Base-by-base conservation (phyloP, 306 rosid species). In the Leucaena leucocephala region DNA sequence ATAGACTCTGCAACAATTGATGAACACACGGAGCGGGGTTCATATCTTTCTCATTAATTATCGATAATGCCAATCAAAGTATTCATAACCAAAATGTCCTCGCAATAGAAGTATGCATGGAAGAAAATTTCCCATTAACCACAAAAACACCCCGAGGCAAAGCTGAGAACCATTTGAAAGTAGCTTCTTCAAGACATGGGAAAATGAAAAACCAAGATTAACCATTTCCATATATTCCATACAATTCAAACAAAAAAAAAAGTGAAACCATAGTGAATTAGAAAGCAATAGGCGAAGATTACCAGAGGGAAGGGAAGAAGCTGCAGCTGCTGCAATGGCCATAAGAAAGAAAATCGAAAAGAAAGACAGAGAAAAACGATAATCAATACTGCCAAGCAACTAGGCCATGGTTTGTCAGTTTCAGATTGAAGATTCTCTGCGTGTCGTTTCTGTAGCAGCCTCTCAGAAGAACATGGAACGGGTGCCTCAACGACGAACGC, bases 291-390 rank as follows among this genome's bases (percentile, higher is more conserved):
- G 17, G 39, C 54, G 9, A 74, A n/a, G 36, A 50, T 81, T 86
- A 88, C 91, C 91, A 12, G 85, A 70, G 49, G 88, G 76, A n/a
- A 85, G 65, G 12, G 88, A 68, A 71, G 88, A 77, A 72, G 85
- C 78, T 7, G 64, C 77, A 54, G 83, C 80, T 2, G 57, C 79
- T 4, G 84, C 83, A 39, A 87, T 65, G 39, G 83, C 84, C 89
- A 88, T 85, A 44, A 63, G 70, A 78, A 39, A 21, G 75, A 43
- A 49, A 66, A 43, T 40, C 14, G 45, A 66, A 10, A 55, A 52
- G 49, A 57, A 38, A 44, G 45, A 12, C 61, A 65, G 59, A 63
- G 42, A 57, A 58, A 65, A 52, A 7, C 35, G 61, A 34, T n/a
- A 36, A 61, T 48, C 40, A 27, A 67, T 21, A 19, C 34, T 11